Base-by-base conservation (phyloP, 352 stramenopile genomes). In the Phytophthora agathidicida region DNA sequence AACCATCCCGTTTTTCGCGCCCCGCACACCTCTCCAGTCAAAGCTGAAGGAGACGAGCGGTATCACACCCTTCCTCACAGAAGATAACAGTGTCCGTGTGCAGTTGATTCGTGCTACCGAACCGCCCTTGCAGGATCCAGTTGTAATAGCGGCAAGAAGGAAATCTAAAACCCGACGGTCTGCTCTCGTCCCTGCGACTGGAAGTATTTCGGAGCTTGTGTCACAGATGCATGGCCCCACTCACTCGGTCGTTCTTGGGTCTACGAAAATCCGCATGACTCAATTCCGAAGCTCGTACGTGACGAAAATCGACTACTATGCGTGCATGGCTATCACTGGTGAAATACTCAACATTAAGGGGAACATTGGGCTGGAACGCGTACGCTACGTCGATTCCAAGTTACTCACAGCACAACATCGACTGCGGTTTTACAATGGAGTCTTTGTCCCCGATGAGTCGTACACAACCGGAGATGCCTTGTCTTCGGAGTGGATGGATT, bases 341-440 rank as follows among this genome's bases (percentile, higher is more conserved):
- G 85, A 94, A 45, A 78, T 91, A 62, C 87, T 93, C 49, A 93
- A 94, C 39, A 77, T 93, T 55, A 94, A 93, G 53, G 85, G 83
- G 2, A 93, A 93, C 37, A 83, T 94, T 17, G 85, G 83, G 0
- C 61, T 94, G 31, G 83, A 94, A 33, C 73, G 85, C 1, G 55
- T 94, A 20, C 81, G 85, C 13, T 90, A 90, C 28, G 69, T 94
- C 11, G 79, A 91, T 24, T 76, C 83, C 7, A 87, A 89, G 48
- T 43, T 89, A 11, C 59, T 94, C 10, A 86, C 62, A 3, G 65
- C 81, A 1, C 79, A 88, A 22, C 75, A 90, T 60, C 80, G 74
- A 10, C 33, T 94, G 23, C 77, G 81, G 5, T 56, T 71, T 19
- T 89, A 80, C 53, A 88, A 88, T 19, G 83, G 85, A 2, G 75